Evolutionary conservation across 306 rosid species (phyloP).

Genomic region (Trifolium pratense): DNA sequence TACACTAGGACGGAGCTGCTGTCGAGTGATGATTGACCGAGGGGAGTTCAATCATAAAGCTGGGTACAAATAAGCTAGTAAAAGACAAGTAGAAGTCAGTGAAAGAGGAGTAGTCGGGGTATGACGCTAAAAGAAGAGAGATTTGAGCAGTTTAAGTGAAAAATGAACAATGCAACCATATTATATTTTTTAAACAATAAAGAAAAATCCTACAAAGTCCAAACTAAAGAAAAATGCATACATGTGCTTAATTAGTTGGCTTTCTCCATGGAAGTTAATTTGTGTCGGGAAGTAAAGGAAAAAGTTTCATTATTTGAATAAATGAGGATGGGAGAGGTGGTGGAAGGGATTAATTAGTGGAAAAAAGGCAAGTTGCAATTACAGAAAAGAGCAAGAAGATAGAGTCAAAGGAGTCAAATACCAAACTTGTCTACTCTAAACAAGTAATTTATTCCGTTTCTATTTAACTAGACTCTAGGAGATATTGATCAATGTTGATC

Average conservation of each 20-base stretch:
- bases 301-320: constrained; percentile 26
- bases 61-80: too few relatives aligned
- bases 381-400: constrained; percentile 10
- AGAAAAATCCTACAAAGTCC: background rate
- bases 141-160: background rate
- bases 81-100: too few relatives aligned
- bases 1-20: too few relatives aligned
- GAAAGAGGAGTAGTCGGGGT: too few relatives aligned
- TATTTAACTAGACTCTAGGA: background rate
- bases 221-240: background rate
- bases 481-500: background rate
- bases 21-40: too few relatives aligned
- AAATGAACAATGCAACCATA: background rate
- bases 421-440: constrained; percentile 25
- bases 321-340: background rate
- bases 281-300: constrained; percentile 12
- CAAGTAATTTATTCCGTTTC: constrained; percentile 2
- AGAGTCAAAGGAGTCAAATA: constrained; percentile 26
- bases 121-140: too few relatives aligned
- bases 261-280: background rate
- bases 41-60: too few relatives aligned
- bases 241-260: background rate
- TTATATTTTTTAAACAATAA: background rate
- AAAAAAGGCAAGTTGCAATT: background rate
- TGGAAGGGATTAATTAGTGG: constrained; percentile 19